These are phyloP conservation scores for Cetraspora pellucida DNA, from an alignment of 192 early-diverging fungal genomes.

Conservation along the genomic window DNA sequence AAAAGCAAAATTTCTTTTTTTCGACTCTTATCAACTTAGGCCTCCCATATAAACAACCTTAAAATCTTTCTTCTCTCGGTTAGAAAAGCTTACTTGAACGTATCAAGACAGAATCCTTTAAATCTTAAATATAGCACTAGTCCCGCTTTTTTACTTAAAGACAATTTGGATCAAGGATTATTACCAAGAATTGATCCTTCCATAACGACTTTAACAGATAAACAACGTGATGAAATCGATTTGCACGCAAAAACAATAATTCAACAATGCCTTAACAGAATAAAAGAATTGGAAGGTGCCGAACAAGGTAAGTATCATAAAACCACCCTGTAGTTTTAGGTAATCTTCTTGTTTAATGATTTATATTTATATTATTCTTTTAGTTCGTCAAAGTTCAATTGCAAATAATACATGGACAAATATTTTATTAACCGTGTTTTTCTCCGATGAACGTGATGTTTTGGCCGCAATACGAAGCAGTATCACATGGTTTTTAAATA, in stretches of 20 bases:
- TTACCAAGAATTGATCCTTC: neutral
- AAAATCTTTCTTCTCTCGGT: slow-evolving; percentile 52
- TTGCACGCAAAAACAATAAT: slow-evolving; percentile 62
- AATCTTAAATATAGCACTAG: slow-evolving; percentile 12
- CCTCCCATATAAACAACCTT: slow-evolving; percentile 53
- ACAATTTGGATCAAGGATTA: slow-evolving; percentile 14
- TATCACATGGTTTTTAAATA: slow-evolving; percentile 69
- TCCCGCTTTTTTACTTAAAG: slow-evolving; percentile 22
- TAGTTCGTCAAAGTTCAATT: slow-evolving; percentile 23
- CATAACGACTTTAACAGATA: slow-evolving; percentile 52
- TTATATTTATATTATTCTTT: neutral
- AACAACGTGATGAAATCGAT: slow-evolving; percentile 71
- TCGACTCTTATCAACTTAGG: neutral
- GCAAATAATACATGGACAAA: slow-evolving; percentile 24
- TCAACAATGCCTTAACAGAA: slow-evolving; percentile 56
- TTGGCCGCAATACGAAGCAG: slow-evolving; percentile 69
- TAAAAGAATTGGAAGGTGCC: slow-evolving; percentile 58
- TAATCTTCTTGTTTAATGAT: neutral
- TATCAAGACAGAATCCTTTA: slow-evolving; percentile 35
- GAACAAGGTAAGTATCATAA: slow-evolving; percentile 42
- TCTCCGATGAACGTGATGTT: slow-evolving; percentile 47
- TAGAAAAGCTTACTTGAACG: slow-evolving; percentile 59
- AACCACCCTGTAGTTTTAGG: neutral
- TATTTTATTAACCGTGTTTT: neutral
- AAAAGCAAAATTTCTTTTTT: neutral